Evolutionary conservation across 257 asterid species (phyloP).

Genomic region (Nicotiana otophora): DNA sequence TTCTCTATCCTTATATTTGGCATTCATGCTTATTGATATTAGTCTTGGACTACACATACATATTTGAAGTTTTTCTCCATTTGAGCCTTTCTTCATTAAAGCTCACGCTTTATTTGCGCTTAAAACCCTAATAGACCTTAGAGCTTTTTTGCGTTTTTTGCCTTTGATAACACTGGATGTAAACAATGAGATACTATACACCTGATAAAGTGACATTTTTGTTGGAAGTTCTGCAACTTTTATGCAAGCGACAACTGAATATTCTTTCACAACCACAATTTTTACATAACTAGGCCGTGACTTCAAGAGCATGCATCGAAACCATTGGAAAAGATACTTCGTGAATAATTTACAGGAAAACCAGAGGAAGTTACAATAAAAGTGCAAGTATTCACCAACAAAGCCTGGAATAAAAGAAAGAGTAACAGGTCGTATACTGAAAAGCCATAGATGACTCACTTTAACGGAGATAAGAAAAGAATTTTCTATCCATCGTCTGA

Average conservation of each 20-base stretch:
- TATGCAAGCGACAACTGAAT: background rate
- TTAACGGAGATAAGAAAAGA: background rate
- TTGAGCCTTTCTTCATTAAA: no score
- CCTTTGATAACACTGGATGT: no score
- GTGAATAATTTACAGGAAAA: background rate
- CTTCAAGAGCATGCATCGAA: background rate
- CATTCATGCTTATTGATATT: no score
- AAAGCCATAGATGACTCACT: background rate
- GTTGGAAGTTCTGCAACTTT: background rate
- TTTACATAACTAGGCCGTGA: background rate
- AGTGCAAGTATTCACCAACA: background rate
- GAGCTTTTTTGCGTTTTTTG: no score
- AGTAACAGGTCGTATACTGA: background rate
- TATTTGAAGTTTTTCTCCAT: no score
- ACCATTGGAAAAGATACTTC: background rate
- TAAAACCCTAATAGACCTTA: no score
- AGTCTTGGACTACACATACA: no score
- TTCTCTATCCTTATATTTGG: no score
- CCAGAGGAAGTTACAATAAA: background rate
- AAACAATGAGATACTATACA: background rate
- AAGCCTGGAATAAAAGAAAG: background rate
- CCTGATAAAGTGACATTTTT: background rate
- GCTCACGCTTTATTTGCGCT: no score
- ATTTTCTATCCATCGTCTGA: background rate
- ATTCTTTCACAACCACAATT: background rate